These are phyloP conservation scores for Mycosphaerelloides madeirae DNA, from an alignment of 2,329 filamentous ascomycete genomes.

Conservation along the genomic window DNA sequence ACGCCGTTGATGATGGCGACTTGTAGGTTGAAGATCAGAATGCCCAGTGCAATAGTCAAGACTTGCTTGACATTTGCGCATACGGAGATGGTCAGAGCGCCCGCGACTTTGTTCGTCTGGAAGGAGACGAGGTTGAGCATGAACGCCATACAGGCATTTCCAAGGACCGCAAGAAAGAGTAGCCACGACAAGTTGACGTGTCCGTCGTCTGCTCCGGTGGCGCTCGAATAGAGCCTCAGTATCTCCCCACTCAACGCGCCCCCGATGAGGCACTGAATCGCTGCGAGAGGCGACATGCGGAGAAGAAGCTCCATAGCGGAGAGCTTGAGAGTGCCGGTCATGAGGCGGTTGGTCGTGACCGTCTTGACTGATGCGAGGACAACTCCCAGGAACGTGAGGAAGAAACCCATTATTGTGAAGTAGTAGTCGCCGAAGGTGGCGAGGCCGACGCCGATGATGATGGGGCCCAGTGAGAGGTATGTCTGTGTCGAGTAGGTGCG, in stretches of 20 bases:
- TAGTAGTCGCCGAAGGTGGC: slow-evolving; percentile 61
- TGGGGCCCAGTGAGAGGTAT: slow-evolving; percentile 57
- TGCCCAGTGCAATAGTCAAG: slow-evolving; percentile 34
- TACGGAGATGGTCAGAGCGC: slow-evolving; percentile 35
- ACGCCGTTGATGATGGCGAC: slow-evolving; percentile 45
- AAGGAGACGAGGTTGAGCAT: slow-evolving; percentile 37
- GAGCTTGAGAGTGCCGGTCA: slow-evolving; percentile 57
- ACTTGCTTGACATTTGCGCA: slow-evolving; percentile 37
- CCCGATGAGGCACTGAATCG: slow-evolving; percentile 19
- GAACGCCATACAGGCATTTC: slow-evolving; percentile 33
- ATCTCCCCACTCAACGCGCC: slow-evolving; percentile 36
- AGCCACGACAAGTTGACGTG: slow-evolving; percentile 16
- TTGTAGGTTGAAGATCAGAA: slow-evolving; percentile 34
- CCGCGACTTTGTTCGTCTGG: slow-evolving; percentile 37
- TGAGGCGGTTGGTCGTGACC: slow-evolving; percentile 60
- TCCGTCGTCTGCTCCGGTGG: slow-evolving; percentile 17
- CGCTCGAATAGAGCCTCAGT: slow-evolving; percentile 15
- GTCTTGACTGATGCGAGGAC: slow-evolving; percentile 49
- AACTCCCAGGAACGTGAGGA: slow-evolving; percentile 36
- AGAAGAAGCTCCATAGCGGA: slow-evolving; percentile 58
- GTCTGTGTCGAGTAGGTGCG: slow-evolving; percentile 55
- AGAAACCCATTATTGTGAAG: slow-evolving; percentile 51
- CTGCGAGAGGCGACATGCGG: slow-evolving; percentile 22
- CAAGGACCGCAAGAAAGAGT: slow-evolving; percentile 24
- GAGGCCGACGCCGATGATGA: slow-evolving; percentile 56